Evolutionary conservation across 345 rosid species (phyloP).

Genomic region (Ricinus communis): DNA sequence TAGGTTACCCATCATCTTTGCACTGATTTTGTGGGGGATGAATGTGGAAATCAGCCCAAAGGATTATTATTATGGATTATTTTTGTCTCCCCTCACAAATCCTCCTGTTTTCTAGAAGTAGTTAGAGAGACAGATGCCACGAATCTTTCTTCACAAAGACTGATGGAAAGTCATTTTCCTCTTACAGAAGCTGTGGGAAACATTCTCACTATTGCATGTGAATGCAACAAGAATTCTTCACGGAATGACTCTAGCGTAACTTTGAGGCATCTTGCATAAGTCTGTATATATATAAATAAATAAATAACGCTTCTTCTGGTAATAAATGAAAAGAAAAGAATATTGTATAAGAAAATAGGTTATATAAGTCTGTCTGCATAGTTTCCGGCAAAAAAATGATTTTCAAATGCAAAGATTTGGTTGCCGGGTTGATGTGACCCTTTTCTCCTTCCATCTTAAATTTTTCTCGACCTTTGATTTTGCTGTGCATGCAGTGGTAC

Average conservation of each 20-base stretch:
- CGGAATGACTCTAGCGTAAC: slow-evolving; percentile 17
- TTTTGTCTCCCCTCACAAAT: neutral
- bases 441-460: slow-evolving; percentile 20
- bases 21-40: slow-evolving; percentile 33
- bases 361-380: neutral
- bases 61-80: too few relatives aligned
- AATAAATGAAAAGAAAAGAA: too few relatives aligned
- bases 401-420: slow-evolving; percentile 40
- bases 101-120: slow-evolving; percentile 15
- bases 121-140: neutral
- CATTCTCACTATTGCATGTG: slow-evolving; percentile 21
- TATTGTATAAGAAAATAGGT: too few relatives aligned
- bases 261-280: slow-evolving; percentile 9
- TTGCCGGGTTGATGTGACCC: slow-evolving; percentile 42
- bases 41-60: slow-evolving; percentile 6
- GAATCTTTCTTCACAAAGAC: too few relatives aligned
- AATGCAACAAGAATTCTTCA: slow-evolving; percentile 28
- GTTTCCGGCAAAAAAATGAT: slow-evolving; percentile 8
- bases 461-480: neutral
- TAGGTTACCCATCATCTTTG: neutral
- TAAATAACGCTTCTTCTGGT: too few relatives aligned
- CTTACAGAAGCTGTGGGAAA: neutral
- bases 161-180: too few relatives aligned
- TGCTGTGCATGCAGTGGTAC: slow-evolving; percentile 1
- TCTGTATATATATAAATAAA: too few relatives aligned